phyloP scores from a whole-genome alignment of 2,329 filamentous ascomycete genomes.

The Alternaria atra region DNA sequence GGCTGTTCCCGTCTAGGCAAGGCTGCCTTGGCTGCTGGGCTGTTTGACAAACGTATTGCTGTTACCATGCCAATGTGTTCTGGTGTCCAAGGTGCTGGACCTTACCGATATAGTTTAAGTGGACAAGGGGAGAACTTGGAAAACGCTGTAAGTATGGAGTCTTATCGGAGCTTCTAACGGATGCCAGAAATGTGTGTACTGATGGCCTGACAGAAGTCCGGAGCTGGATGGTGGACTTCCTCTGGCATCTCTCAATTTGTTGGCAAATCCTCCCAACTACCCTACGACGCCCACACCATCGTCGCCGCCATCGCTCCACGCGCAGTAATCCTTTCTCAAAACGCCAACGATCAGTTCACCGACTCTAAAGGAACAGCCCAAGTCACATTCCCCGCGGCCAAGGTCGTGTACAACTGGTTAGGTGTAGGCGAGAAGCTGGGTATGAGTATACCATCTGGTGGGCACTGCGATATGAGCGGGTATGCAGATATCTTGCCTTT shows the following conservation, averaged over 20 bases:
- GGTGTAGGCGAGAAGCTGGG: slow-evolving; percentile 50
- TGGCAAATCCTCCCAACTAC: slow-evolving; percentile 40
- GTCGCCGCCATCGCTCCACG: slow-evolving; percentile 48
- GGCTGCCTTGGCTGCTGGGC: slow-evolving; percentile 46
- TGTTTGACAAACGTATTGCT: slow-evolving; percentile 49
- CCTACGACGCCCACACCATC: slow-evolving; percentile 50
- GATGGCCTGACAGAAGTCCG: slow-evolving; percentile 35
- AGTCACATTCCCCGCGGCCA: slow-evolving; percentile 46
- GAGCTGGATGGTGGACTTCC: slow-evolving; percentile 49
- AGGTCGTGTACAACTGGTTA: slow-evolving; percentile 47
- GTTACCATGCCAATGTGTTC: slow-evolving; percentile 50
- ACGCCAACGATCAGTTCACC: slow-evolving; percentile 56
- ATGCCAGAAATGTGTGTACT: not conserved
- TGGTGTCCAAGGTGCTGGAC: slow-evolving; percentile 48
- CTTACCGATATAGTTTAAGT: slow-evolving; percentile 54
- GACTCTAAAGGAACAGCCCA: slow-evolving; percentile 60
- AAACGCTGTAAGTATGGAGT: slow-evolving; percentile 37
- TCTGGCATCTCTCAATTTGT: slow-evolving; percentile 48
- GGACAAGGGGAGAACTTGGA: slow-evolving; percentile 56
- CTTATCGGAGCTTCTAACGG: not conserved
- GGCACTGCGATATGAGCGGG: slow-evolving; percentile 61
- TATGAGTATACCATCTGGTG: slow-evolving; percentile 59
- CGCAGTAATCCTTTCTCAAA: slow-evolving; percentile 47
- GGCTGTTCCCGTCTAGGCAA: slow-evolving; percentile 51
- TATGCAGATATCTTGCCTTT: slow-evolving; percentile 60